phyloP scores from a whole-genome alignment of 2,329 filamentous ascomycete genomes.

The Fusarium chaquense region DNA sequence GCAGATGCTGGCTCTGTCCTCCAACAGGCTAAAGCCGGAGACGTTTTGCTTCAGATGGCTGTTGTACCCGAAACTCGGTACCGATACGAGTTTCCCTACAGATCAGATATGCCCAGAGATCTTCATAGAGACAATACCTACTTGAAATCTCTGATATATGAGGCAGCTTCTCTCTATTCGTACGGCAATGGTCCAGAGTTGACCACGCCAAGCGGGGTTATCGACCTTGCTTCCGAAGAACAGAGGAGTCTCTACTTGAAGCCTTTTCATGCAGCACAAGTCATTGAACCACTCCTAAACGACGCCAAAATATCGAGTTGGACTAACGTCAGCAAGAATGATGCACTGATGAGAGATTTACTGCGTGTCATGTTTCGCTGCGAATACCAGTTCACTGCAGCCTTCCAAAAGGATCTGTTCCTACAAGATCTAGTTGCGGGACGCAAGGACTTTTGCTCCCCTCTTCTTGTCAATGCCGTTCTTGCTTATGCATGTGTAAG shows the following conservation, averaged over 20 bases:
- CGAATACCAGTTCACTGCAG: slow-evolving; percentile 53
- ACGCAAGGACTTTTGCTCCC: slow-evolving; percentile 53
- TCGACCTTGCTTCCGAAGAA: slow-evolving; percentile 11
- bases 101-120: slow-evolving; percentile 37
- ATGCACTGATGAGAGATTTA: slow-evolving; percentile 52
- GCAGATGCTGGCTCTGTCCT: slow-evolving; percentile 49
- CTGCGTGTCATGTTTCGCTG: slow-evolving; percentile 48
- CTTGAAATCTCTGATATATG: slow-evolving; percentile 45
- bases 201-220: background rate
- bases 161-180: slow-evolving; percentile 35
- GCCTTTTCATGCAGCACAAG: slow-evolving; percentile 53
- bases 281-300: slow-evolving; percentile 52
- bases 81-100: slow-evolving; percentile 57
- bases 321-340: slow-evolving; percentile 53
- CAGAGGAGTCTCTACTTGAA: slow-evolving; percentile 48
- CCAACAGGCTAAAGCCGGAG: slow-evolving; percentile 52
- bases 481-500: slow-evolving; percentile 55
- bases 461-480: slow-evolving; percentile 55
- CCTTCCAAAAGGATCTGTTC: slow-evolving; percentile 56
- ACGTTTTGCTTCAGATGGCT: slow-evolving; percentile 55
- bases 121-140: slow-evolving; percentile 45
- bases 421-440: slow-evolving; percentile 54
- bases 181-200: background rate
- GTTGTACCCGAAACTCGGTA: slow-evolving; percentile 54
- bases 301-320: slow-evolving; percentile 51